These are phyloP conservation scores for Termitomyces heimii DNA, from an alignment of 768 basidiomycete species.

Conservation along the genomic window DNA sequence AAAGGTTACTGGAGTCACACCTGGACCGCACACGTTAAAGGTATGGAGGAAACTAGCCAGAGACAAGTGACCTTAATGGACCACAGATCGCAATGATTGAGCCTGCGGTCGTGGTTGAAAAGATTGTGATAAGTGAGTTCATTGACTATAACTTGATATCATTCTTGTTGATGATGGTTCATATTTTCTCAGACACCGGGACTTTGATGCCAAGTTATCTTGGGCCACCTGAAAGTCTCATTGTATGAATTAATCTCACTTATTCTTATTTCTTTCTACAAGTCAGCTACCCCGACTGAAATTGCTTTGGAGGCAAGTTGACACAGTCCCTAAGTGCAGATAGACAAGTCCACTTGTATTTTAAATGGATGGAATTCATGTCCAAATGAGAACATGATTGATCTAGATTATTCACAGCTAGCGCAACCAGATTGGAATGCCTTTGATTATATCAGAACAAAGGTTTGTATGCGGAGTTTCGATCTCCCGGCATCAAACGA, in stretches of 20 bases:
- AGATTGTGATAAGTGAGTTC: slow-evolving; percentile 50
- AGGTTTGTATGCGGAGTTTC: background rate
- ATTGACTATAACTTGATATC: background rate
- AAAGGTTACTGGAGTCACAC: slow-evolving; percentile 31
- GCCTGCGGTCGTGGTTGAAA: slow-evolving; percentile 57
- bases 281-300: background rate
- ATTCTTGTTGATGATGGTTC: background rate
- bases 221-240: slow-evolving; percentile 53
- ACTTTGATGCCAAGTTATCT: slow-evolving; percentile 51
- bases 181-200: slow-evolving; percentile 41
- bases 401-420: background rate
- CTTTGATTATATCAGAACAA: background rate
- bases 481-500: background rate
- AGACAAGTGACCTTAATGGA: background rate
- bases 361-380: background rate
- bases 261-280: background rate
- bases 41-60: slow-evolving; percentile 17
- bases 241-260: background rate
- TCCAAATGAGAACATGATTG: background rate
- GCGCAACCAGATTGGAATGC: background rate
- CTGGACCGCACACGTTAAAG: slow-evolving; percentile 58
- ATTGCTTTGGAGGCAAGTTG: no score
- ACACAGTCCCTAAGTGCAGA: no score
- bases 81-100: slow-evolving; percentile 46
- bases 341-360: background rate